phyloP scores from a whole-genome alignment of 2,329 filamentous ascomycete genomes.

The Fusarium luffae region DNA sequence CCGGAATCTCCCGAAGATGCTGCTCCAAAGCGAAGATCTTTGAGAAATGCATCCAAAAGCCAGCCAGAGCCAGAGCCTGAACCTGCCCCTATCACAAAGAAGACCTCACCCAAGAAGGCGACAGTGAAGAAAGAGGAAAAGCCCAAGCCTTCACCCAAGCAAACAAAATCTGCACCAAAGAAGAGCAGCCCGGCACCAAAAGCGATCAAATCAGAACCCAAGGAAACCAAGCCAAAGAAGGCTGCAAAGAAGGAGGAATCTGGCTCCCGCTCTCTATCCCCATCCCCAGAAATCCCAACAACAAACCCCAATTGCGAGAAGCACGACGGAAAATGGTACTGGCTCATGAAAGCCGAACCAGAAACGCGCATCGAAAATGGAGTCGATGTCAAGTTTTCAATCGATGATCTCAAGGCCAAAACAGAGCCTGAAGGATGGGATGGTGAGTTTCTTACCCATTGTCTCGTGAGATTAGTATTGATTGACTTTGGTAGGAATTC shows the following conservation, averaged over 20 bases:
- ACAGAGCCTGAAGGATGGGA: slow-evolving; percentile 86
- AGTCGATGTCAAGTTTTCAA: slow-evolving; percentile 90
- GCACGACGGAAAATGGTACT: slow-evolving; percentile 66
- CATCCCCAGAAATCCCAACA: slow-evolving; percentile 49
- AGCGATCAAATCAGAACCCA: rapidly evolving
- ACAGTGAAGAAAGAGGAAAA: slow-evolving; percentile 7
- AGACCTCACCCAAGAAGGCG: not conserved
- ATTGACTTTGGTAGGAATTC: slow-evolving; percentile 6
- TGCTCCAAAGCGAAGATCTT: slow-evolving; percentile 29
- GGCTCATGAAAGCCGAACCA: slow-evolving; percentile 90
- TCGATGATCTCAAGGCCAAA: slow-evolving; percentile 83
- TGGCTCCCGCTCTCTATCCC: slow-evolving; percentile 27
- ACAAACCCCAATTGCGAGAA: slow-evolving; percentile 53
- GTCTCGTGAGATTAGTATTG: too few relatives aligned
- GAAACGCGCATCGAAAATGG: slow-evolving; percentile 88
- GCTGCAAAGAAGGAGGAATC: not conserved
- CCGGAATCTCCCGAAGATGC: not conserved
- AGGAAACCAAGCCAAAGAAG: not conserved
- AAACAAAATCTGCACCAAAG: not conserved
- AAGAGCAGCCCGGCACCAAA: not conserved
- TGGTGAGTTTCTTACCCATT: too few relatives aligned
- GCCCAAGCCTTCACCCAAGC: not conserved
- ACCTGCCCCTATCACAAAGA: not conserved
- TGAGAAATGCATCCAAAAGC: slow-evolving; percentile 22
- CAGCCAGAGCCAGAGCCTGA: not conserved